These are phyloP conservation scores for Botrytis pseudocinerea DNA, from an alignment of 2,329 filamentous ascomycete species.

Conservation along the genomic window DNA sequence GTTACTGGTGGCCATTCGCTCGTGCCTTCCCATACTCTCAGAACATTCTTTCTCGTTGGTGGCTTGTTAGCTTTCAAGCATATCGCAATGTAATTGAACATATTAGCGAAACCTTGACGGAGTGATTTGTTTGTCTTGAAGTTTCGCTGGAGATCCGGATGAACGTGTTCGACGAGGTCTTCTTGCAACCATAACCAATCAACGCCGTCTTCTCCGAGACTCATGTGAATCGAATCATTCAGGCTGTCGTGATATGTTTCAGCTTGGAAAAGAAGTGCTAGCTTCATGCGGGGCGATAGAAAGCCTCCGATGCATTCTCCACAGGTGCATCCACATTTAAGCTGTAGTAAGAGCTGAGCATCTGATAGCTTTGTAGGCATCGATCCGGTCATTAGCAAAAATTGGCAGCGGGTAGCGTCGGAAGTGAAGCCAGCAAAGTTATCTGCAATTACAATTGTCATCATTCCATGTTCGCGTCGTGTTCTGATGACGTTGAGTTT, in stretches of 20 bases:
- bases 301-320: conserved; percentile 43
- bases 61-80: conserved; percentile 28
- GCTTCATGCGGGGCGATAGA: conserved; percentile 44
- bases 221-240: background rate
- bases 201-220: background rate
- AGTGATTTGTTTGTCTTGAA: conserved; percentile 8
- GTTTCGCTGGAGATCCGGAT: background rate
- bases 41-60: conserved; percentile 25
- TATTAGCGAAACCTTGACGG: conserved; percentile 37
- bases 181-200: background rate
- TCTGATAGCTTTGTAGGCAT: background rate
- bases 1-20: conserved; percentile 36
- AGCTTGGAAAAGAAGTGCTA: conserved; percentile 38
- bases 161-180: background rate
- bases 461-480: conserved; percentile 33
- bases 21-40: conserved; percentile 23
- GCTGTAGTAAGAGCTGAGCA: conserved; percentile 25
- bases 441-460: conserved; percentile 36
- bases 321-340: conserved; percentile 45
- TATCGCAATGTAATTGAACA: conserved; percentile 39
- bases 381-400: conserved; percentile 32
- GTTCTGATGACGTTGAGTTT: conserved; percentile 27
- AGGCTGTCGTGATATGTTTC: conserved; percentile 30
- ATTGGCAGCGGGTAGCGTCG: conserved; percentile 38
- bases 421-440: conserved; percentile 40